Conservation (phyloP, 2,329 filamentous ascomycete species). For the Aotearoamyces nothofagi region DNA sequence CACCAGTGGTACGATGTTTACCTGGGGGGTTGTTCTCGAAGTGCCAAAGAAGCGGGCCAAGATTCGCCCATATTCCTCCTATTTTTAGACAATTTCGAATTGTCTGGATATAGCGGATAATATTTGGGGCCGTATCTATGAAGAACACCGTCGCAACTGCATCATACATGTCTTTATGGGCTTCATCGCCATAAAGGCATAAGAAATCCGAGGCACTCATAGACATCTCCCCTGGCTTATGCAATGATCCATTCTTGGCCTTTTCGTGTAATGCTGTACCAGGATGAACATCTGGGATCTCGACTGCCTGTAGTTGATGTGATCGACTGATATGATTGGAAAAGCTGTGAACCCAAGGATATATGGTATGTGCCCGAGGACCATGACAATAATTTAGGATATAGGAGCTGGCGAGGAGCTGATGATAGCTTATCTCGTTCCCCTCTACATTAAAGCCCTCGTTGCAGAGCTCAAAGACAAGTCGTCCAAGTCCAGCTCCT, state of each 20-base stretch:
- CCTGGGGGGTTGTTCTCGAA: slow-evolving; percentile 63
- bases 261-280: slow-evolving; percentile 31
- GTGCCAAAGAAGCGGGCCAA: slow-evolving; percentile 89
- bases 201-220: slow-evolving; percentile 93
- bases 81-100: slow-evolving; percentile 62
- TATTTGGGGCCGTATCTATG: slow-evolving; percentile 88
- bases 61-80: slow-evolving; percentile 74
- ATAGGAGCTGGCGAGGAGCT: slow-evolving; percentile 72
- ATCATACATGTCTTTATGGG: slow-evolving; percentile 51
- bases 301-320: slow-evolving; percentile 61
- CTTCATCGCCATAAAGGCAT: slow-evolving; percentile 58
- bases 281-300: slow-evolving; percentile 70
- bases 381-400: slow-evolving; percentile 52
- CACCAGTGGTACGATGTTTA: no score
- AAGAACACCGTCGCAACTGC: slow-evolving; percentile 89
- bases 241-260: slow-evolving; percentile 14
- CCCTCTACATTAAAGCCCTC: slow-evolving; percentile 66
- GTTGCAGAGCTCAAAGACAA: slow-evolving; percentile 75
- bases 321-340: slow-evolving; percentile 65
- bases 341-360: slow-evolving; percentile 77
- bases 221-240: slow-evolving; percentile 51
- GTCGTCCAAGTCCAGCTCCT: slow-evolving; percentile 72
- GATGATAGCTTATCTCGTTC: slow-evolving; percentile 94
- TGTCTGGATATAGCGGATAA: slow-evolving; percentile 79
- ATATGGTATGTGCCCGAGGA: slow-evolving; percentile 53